Conservation (phyloP, 768 basidiomycete genomes). For the Podaxis carcinomalis region DNA sequence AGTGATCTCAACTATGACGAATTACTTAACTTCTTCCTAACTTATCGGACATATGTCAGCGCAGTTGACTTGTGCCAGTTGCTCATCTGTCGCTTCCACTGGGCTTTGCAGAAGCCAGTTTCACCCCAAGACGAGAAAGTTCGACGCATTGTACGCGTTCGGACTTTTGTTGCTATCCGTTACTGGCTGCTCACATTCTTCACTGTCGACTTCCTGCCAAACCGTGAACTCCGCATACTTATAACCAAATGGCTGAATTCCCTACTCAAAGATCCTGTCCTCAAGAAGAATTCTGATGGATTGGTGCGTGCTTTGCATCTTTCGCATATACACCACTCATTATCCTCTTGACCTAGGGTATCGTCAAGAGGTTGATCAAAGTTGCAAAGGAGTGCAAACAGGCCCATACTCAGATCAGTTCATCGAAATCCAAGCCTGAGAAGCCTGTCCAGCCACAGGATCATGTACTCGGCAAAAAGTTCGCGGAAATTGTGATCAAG, state of each 20-base stretch:
- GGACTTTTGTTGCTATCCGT: slow-evolving; percentile 86
- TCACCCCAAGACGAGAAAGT: slow-evolving; percentile 63
- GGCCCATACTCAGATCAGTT: slow-evolving; percentile 42
- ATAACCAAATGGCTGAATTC: slow-evolving; percentile 81
- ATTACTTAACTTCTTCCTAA: slow-evolving; percentile 86
- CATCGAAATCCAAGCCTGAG: slow-evolving; percentile 27
- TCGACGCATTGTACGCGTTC: slow-evolving; percentile 74
- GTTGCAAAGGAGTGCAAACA: slow-evolving; percentile 80
- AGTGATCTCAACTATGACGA: slow-evolving; percentile 85
- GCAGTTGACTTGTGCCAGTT: slow-evolving; percentile 78
- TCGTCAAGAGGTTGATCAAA: slow-evolving; percentile 79
- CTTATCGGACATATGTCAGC: slow-evolving; percentile 81
- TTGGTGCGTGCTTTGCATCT: slow-evolving; percentile 43
- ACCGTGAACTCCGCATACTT: slow-evolving; percentile 67
- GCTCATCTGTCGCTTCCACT: slow-evolving; percentile 84
- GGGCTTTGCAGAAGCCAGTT: slow-evolving; percentile 60
- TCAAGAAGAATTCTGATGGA: slow-evolving; percentile 64
- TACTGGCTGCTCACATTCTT: slow-evolving; percentile 94
- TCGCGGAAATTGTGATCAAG: slow-evolving; percentile 52
- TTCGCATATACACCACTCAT: slow-evolving; percentile 11
- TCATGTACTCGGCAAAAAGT: slow-evolving; percentile 58
- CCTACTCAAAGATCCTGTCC: slow-evolving; percentile 65
- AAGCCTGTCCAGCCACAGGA: slow-evolving; percentile 21
- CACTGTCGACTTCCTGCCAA: slow-evolving; percentile 80
- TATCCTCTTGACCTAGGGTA: slow-evolving; percentile 42